Conservation (phyloP, 1,284 basidiomycete genomes). For the Austroboletus novae-zelandiae region DNA sequence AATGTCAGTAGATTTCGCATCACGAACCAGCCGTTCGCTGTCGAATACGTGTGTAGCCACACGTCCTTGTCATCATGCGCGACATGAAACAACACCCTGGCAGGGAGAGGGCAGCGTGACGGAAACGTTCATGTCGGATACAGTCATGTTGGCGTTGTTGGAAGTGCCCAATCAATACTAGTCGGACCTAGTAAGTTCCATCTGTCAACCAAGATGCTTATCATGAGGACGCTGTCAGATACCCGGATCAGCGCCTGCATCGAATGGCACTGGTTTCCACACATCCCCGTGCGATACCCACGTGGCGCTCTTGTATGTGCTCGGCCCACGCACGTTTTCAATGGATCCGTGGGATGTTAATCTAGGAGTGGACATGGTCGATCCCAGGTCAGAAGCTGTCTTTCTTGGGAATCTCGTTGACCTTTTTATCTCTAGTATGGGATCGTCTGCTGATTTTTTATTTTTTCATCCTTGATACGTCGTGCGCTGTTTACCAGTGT, state of each 20-base stretch:
- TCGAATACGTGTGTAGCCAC: slow-evolving; percentile 52
- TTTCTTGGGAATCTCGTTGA: neutral
- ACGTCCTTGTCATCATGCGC: slow-evolving; percentile 18
- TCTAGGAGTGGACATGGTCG: slow-evolving; percentile 43
- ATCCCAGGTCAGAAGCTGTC: slow-evolving; percentile 27
- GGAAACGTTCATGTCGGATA: slow-evolving; percentile 49
- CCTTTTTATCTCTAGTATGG: slow-evolving; percentile 39
- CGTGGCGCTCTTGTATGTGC: slow-evolving; percentile 45
- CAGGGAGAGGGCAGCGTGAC: slow-evolving; percentile 50
- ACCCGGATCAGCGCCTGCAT: slow-evolving; percentile 41
- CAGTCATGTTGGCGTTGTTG: no score
- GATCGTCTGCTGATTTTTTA: neutral
- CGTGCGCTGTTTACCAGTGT: neutral
- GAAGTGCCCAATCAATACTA: no score
- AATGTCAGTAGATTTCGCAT: slow-evolving; percentile 41
- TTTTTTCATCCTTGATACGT: slow-evolving; percentile 12
- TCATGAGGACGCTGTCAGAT: slow-evolving; percentile 38
- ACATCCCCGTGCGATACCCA: slow-evolving; percentile 46
- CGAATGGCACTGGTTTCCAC: slow-evolving; percentile 46
- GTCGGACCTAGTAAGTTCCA: slow-evolving; percentile 30
- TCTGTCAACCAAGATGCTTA: neutral
- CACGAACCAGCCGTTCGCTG: slow-evolving; percentile 38
- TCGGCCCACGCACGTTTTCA: slow-evolving; percentile 50
- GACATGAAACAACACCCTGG: slow-evolving; percentile 10
- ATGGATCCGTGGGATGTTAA: slow-evolving; percentile 67